phyloP scores from a whole-genome alignment of 768 basidiomycete species.

The Phylloporus sp. region DNA sequence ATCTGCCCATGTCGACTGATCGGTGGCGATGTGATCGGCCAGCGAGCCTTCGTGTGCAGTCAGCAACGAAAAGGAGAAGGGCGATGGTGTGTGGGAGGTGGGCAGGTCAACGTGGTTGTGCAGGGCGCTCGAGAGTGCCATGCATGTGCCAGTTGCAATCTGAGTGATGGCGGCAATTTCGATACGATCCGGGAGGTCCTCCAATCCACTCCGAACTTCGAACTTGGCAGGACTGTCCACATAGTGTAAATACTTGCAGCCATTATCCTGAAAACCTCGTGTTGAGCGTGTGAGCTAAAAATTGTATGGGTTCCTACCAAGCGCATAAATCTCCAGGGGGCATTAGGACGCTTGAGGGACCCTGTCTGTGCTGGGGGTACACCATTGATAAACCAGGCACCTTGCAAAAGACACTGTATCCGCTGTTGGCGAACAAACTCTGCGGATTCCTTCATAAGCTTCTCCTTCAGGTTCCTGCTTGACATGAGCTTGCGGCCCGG shows the following conservation, averaged over 20 bases:
- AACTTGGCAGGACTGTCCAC: constrained; percentile 79
- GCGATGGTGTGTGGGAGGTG: constrained; percentile 52
- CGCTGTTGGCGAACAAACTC: constrained; percentile 88
- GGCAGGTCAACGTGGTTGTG: constrained; percentile 59
- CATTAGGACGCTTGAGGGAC: constrained; percentile 48
- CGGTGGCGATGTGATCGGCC: constrained; percentile 74
- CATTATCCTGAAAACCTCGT: constrained; percentile 54
- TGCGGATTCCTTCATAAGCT: constrained; percentile 84
- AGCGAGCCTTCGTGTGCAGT: constrained; percentile 65
- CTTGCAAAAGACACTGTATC: constrained; percentile 81
- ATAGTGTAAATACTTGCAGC: constrained; percentile 77
- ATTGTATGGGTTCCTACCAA: constrained; percentile 45
- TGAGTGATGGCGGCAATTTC: constrained; percentile 78
- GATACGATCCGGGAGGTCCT: constrained; percentile 84
- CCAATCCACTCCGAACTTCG: constrained; percentile 71
- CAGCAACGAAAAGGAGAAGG: constrained; percentile 73
- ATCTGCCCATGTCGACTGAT: constrained; percentile 80
- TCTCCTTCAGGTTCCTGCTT: constrained; percentile 74
- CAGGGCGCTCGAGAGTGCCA: constrained; percentile 58
- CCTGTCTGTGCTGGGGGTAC: constrained; percentile 45
- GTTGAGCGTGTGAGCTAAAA: neutral
- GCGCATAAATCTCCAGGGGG: constrained; percentile 84
- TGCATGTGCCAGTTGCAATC: constrained; percentile 70
- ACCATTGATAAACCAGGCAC: constrained; percentile 89
- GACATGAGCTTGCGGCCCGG: constrained; percentile 4